A percentile compares a stretch with the other conserved stretches of the same genome.
phyloP scores from a whole-genome alignment of 768 basidiomycete species.

The Panaeolus cyanescens region DNA sequence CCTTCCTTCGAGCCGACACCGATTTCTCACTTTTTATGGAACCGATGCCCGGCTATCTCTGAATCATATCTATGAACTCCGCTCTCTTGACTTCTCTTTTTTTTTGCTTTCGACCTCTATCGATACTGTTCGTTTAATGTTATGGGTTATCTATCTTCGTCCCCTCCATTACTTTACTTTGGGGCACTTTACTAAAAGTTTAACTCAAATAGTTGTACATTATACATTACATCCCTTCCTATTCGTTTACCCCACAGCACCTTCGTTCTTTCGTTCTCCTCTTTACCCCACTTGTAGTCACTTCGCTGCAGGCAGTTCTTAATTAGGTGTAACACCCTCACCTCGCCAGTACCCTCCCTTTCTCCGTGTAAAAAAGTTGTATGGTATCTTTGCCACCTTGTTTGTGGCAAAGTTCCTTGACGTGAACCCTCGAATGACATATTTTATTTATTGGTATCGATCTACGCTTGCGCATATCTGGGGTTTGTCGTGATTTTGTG shows the following conservation, averaged over 20 bases:
- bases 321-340: constrained; percentile 3
- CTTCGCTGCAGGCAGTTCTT: constrained; percentile 1
- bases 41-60: neutral
- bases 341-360: neutral
- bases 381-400: neutral
- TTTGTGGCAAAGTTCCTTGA: constrained; percentile 1
- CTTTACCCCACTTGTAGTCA: neutral
- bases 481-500: neutral
- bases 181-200: constrained; percentile 3
- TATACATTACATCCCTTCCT: constrained; percentile 1
- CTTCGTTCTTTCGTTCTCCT: no score
- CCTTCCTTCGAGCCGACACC: constrained; percentile 1
- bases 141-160: constrained; percentile 4
- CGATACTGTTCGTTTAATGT: neutral
- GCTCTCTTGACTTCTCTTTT: neutral
- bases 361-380: neutral
- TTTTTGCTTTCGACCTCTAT: neutral
- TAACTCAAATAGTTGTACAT: constrained; percentile 3
- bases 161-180: neutral
- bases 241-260: no score
- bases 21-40: constrained; percentile 2
- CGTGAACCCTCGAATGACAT: constrained; percentile 2
- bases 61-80: neutral
- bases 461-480: neutral
- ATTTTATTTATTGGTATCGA: constrained; percentile 2